Percentiles rank a stretch among this genome's conserved stretches.
Evolutionary conservation across 2,329 filamentous ascomycete species (phyloP).

Genomic region (Xylaria sp.): DNA sequence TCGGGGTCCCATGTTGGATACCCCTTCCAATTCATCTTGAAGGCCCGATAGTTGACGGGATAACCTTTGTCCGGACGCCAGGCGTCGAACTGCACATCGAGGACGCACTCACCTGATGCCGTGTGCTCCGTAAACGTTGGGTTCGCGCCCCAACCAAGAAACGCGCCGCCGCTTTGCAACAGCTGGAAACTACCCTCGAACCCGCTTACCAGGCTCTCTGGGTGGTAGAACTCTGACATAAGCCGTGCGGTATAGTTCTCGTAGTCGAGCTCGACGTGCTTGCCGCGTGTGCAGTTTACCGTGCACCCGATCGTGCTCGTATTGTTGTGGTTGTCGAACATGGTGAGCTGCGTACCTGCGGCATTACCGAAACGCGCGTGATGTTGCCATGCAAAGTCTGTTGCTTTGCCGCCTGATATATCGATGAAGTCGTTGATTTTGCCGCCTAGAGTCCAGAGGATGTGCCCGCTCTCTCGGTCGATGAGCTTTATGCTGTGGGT

Average conservation of each 20-base stretch:
- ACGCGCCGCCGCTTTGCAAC: conserved; percentile 36
- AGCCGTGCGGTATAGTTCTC: conserved; percentile 29
- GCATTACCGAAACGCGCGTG: conserved; percentile 35
- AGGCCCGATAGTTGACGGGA: conserved; percentile 48
- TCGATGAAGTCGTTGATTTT: conserved; percentile 38
- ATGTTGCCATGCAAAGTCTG: conserved; percentile 39
- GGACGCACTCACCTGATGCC: conserved; percentile 46
- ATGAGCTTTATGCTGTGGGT: conserved; percentile 33
- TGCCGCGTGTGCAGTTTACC: conserved; percentile 36
- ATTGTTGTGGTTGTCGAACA: conserved; percentile 56
- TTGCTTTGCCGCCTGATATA: conserved; percentile 32
- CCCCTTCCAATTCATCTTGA: conserved; percentile 49
- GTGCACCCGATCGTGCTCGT: conserved; percentile 61
- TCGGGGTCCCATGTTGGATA: conserved; percentile 37
- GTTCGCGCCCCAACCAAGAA: conserved; percentile 51
- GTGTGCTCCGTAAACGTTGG: conserved; percentile 51
- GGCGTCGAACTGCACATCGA: conserved; percentile 49
- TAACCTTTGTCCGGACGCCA: conserved; percentile 44
- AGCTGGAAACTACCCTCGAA: conserved; percentile 35
- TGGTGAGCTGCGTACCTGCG: conserved; percentile 28
- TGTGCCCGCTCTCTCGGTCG: conserved; percentile 23
- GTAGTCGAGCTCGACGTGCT: conserved; percentile 34
- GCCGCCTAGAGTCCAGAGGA: conserved; percentile 38
- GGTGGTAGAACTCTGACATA: conserved; percentile 36
- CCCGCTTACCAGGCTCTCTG: conserved; percentile 27